Evolutionary conservation across 805 yeast species (phyloP), one percentile per base, ranked within the genome.

Genomic region (Jamesozyma spencerorum): DNA sequence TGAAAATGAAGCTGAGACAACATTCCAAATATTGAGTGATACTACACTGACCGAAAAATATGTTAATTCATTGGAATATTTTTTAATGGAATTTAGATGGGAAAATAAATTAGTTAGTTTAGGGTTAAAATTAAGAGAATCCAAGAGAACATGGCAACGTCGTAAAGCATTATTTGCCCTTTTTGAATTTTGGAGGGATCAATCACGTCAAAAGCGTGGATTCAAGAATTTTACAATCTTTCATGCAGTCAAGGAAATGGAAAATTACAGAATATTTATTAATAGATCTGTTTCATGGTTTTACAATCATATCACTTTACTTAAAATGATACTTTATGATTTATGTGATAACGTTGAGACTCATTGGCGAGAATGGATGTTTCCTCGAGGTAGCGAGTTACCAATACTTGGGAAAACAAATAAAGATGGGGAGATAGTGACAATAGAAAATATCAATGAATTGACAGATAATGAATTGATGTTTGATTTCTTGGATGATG

Each of bases 311-410:
- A 59, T 60, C 19, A 60, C 65, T 0, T 40, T 60, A 28, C 48
- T 60, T 20, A 60, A 59, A 42, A 59, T 60, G 62, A 57, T 59
- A 18, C 43, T 60, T 13, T 60, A 55, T 40, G 65, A 60, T 44
- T 46, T 60, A 18, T 58, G 63, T 47, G 62, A 58, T 36, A 57
- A 58, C 35, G 47, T 53, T 2, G 53, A 49, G n/a, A 49, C 60
- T 5, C 61, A 58, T 29, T 59, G 65, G 64, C 53, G 65, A 40
- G 64, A 59, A 34, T 60, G 65, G 65, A 60, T 60, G 65, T 59
- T 51, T 32, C 56, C 58, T 14, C 50, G 45, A 36, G 49, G 44
- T 17, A 37, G 46, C 20, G 38, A 40, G n/a, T 38, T 60, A 26
- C 65, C 65, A n/a, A 40, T 41, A 5, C 24, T 57, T 5, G 58